Evolutionary conservation across 768 basidiomycete species (phyloP), one percentile per base, ranked within the genome.

Genomic region (Mycena venus): DNA sequence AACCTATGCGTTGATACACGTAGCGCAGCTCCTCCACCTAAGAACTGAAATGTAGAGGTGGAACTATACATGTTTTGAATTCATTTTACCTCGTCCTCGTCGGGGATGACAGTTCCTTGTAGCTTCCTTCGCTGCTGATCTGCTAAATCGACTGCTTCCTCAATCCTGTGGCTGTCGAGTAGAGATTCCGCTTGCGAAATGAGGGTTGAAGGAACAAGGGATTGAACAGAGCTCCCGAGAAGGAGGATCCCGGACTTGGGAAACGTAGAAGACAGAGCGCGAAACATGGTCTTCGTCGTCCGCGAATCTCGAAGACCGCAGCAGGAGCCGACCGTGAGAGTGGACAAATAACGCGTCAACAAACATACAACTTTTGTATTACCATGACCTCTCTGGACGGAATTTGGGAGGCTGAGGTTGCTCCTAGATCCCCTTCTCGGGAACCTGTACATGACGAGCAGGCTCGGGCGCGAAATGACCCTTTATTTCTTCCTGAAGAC

Each of bases 1-100:
- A 94, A 19, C 95, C 96, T 65, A 97, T 90, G 38, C 91, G 91
- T 77, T 96, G 94, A 80, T 95, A 95, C 40, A 96, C 87, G 76
- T 95, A 95, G 72, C 89, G 89, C 59, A 96, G 84, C 77, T 94
- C 94, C 38, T 94, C 93, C 82, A 86, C 88, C 92, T 87, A 40
- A 72, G 42, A 38, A 64, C 3, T 51, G 25, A 68, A 36, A 51
- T 70, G 32, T 42, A 23, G 19, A 60, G 19, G 29, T 58, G 0
- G 36, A 71, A 42, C 67, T 14, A 25, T n/a, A 14, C 38, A 23
- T n/a, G 42, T 73, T 76, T 64, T 75, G 78, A 34, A 74, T 79
- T 42, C 49, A 29, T 49, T 44, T 36, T 75, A 91, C 91, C 85
- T 92, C 91, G 68, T 90, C 89, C 73, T 88, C 85, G 79, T 92